phyloP scores from a whole-genome alignment of 345 rosid species.

The Salix purpurea region DNA sequence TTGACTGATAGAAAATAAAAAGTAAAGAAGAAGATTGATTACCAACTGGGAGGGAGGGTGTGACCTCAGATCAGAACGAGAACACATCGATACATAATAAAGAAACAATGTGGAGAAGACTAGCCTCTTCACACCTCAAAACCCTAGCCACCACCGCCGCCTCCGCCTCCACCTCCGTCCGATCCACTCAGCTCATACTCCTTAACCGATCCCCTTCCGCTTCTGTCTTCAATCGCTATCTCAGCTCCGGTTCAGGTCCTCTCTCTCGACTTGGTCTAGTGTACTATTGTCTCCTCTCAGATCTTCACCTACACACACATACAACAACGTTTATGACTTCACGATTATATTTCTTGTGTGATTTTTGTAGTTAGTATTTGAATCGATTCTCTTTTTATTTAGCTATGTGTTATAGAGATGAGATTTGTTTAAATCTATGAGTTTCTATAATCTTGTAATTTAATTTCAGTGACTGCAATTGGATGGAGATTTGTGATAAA shows the following conservation, averaged over 20 bases:
- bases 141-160: constrained; percentile 44
- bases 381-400: not conserved
- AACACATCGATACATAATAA: not conserved
- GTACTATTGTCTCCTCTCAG: not conserved
- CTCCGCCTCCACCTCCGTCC: constrained; percentile 22
- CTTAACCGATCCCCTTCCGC: constrained; percentile 30
- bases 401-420: not conserved
- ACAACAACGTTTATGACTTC: not conserved
- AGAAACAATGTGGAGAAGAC: constrained; percentile 75
- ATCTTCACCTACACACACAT: not conserved
- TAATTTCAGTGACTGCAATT: not conserved
- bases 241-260: constrained; percentile 52
- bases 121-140: constrained; percentile 58
- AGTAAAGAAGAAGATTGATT: too few relatives aligned
- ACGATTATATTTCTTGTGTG: not conserved
- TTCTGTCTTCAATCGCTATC: constrained; percentile 34
- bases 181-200: constrained; percentile 16
- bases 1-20: too few relatives aligned
- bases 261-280: not conserved
- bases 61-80: constrained; percentile 39
- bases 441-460: not conserved
- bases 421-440: not conserved
- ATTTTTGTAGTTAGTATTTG: not conserved
- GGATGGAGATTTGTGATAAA: not conserved
- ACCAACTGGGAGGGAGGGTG: constrained; percentile 9